Evolutionary conservation across 2,329 filamentous ascomycete species (phyloP), one percentile per base, ranked within the genome.

Genomic region (Alternaria consortialis): DNA sequence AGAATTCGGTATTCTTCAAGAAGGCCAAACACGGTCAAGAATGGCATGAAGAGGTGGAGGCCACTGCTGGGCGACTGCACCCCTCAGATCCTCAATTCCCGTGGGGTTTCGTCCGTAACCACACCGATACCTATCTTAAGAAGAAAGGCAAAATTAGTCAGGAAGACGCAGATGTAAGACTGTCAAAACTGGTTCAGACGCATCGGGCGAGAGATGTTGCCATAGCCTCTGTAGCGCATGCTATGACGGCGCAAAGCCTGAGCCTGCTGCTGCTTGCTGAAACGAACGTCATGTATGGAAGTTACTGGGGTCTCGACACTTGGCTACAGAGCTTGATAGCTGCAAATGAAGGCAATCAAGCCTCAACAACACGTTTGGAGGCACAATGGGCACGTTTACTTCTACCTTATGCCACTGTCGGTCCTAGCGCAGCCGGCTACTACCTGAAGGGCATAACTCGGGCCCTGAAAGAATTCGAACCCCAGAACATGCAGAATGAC

Each of bases 241-340:
- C 67, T 11, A 74, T 78, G 61, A 69, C 70, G 9, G 65, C 69
- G 27, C 56, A 60, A 7, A 66, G 68, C 13, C 32, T 77, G 1
- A 59, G 72, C 55, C 65, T 63, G 27, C 29, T 71, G 5, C 66
- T 77, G 0, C 66, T 63, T 40, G 69, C 67, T 12, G 69, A 74
- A 20, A 53, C 73, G 8, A 66, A 72, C 13, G 67, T 76, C 37
- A 61, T 70, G 11, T 69, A 68, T 17, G 67, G 64, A 27, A 75
- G 67, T 20, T 77, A 69, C 53, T 72, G 64, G 61, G 75, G 73
- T 2, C 42, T 78, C 5, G 66, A 71, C 17, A 64, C 37, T 13
- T 77, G 71, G 65, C 58, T 77, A 11, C 67, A 73, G 37, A 71
- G 68, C 39, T 58, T 78, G 7, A 68, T 77, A 31, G 73, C 75